Conservation (phyloP, 192 early-diverging fungal species). For the Mortierella antarctica region DNA sequence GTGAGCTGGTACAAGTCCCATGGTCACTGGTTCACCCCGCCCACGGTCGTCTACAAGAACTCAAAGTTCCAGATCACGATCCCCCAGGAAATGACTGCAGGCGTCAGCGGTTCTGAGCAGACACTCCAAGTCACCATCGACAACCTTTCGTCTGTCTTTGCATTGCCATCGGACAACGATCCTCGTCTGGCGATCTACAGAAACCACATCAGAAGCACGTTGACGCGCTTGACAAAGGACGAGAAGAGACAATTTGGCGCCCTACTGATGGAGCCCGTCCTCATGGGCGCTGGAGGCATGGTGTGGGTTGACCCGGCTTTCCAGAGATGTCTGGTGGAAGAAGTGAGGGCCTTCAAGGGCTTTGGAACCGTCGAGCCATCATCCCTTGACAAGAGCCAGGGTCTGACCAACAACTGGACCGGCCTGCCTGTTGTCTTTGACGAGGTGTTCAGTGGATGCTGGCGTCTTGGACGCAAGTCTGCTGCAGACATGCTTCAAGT, state of each 20-base stretch:
- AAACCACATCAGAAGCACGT: slow-evolving; percentile 51
- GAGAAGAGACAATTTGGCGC: slow-evolving; percentile 64
- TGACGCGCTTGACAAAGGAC: slow-evolving; percentile 45
- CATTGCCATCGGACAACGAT: slow-evolving; percentile 19
- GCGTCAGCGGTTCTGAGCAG: background rate
- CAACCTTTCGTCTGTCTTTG: slow-evolving; percentile 34
- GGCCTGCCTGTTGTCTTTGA: slow-evolving; percentile 81
- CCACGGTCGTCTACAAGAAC: slow-evolving; percentile 63
- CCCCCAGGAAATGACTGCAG: slow-evolving; percentile 43
- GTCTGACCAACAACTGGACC: slow-evolving; percentile 51
- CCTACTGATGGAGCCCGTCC: slow-evolving; percentile 79
- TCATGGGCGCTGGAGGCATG: slow-evolving; percentile 91
- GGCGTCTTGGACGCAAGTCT: slow-evolving; percentile 69
- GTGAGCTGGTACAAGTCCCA: slow-evolving; percentile 75
- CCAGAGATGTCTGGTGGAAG: slow-evolving; percentile 71
- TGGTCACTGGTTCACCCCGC: slow-evolving; percentile 80
- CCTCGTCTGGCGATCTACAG: slow-evolving; percentile 55
- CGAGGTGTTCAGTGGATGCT: slow-evolving; percentile 84
- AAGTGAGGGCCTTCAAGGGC: slow-evolving; percentile 54
- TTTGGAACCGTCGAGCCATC: slow-evolving; percentile 12
- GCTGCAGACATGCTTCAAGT: slow-evolving; percentile 69
- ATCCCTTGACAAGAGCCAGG: slow-evolving; percentile 4
- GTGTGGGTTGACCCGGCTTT: slow-evolving; percentile 82
- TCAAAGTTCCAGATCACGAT: slow-evolving; percentile 56
- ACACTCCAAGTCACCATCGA: slow-evolving; percentile 25